phyloP scores from a whole-genome alignment of 257 asterid genomes.

The Nicotiana tomentosiformis region DNA sequence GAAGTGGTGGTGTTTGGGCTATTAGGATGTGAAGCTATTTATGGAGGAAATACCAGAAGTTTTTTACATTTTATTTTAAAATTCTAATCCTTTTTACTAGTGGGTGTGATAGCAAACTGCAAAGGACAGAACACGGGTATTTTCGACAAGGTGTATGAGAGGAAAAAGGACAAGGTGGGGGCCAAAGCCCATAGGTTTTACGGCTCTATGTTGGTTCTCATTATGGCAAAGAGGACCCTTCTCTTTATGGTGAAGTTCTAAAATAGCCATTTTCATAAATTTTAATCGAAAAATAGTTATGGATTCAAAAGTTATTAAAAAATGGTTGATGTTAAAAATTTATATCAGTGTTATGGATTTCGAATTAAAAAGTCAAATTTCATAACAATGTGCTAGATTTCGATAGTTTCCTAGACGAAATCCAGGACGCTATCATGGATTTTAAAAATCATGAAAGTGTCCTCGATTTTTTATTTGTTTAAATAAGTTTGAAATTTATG shows the following conservation, averaged over 20 bases:
- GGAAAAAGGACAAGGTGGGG: slow-evolving; percentile 45
- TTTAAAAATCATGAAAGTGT: no score
- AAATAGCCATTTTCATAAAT: no score
- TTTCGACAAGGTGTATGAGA: slow-evolving; percentile 30
- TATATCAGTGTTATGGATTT: no score
- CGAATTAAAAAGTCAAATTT: no score
- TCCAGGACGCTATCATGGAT: no score
- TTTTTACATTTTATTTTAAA: not conserved
- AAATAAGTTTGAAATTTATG: no score
- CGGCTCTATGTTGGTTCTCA: not conserved
- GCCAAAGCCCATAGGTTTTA: slow-evolving; percentile 10
- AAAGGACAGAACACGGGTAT: slow-evolving; percentile 37
- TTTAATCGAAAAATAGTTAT: no score
- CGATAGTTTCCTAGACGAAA: no score
- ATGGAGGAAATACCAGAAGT: slow-evolving; percentile 15
- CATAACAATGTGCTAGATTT: no score
- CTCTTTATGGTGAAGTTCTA: not conserved
- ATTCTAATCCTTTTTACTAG: not conserved
- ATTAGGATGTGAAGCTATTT: slow-evolving; percentile 34
- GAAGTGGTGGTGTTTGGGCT: slow-evolving; percentile 4
- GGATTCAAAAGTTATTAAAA: no score
- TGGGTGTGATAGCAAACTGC: slow-evolving; percentile 9
- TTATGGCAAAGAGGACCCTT: slow-evolving; percentile 1
- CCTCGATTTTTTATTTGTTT: no score
- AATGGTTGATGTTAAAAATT: no score